Conservation (phyloP, 495 filamentous ascomycete genomes). For the Daldinia bambusicola region DNA sequence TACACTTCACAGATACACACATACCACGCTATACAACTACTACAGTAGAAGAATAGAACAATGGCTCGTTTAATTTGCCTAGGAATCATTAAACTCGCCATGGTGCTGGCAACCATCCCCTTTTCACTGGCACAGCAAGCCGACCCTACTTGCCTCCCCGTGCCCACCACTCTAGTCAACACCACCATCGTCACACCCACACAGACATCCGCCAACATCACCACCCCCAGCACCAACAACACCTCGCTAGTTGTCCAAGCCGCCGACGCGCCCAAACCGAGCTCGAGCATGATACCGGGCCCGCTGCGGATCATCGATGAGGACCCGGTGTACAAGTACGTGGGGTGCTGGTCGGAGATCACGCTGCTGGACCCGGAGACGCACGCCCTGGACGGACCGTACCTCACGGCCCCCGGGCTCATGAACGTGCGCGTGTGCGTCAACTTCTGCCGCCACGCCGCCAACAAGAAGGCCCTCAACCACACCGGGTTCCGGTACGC, state of each 20-base stretch:
- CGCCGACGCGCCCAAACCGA: constrained; percentile 10
- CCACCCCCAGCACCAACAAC: neutral
- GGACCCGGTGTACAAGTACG: constrained; percentile 50
- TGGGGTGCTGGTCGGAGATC: constrained; percentile 64
- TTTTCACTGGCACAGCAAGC: neutral
- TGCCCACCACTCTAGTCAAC: neutral
- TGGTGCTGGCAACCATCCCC: constrained; percentile 11
- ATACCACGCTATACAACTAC: constrained; percentile 1
- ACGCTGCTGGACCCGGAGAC: constrained; percentile 42
- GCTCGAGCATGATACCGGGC: neutral
- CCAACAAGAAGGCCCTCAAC: constrained; percentile 8
- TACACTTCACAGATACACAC: neutral
- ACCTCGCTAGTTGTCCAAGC: neutral
- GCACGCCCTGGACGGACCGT: constrained; percentile 50
- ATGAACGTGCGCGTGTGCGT: constrained; percentile 48
- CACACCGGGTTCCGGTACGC: constrained; percentile 50
- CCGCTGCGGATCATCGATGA: constrained; percentile 32
- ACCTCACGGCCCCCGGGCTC: constrained; percentile 55
- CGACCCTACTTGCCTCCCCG: neutral
- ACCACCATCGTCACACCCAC: neutral
- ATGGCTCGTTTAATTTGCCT: constrained; percentile 19
- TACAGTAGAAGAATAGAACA: neutral
- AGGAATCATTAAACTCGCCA: constrained; percentile 8
- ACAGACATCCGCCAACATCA: neutral
- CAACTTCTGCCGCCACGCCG: constrained; percentile 49